A percentile compares a stretch with the other conserved stretches of the same genome.
phyloP scores from a whole-genome alignment of 257 asterid genomes.

The Salvia hispanica region DNA sequence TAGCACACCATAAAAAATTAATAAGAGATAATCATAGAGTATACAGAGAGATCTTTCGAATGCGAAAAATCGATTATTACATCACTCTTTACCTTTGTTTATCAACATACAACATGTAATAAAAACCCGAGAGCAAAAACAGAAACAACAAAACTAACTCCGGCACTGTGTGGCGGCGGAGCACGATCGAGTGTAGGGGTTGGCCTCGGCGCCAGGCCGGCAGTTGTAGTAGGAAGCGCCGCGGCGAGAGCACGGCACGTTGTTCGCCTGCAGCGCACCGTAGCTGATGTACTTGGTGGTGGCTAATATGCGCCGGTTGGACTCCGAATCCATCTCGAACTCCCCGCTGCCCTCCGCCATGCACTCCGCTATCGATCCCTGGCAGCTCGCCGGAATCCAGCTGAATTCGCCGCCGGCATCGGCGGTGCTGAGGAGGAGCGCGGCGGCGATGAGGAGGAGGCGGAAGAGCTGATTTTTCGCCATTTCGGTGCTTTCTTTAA shows the following conservation, averaged over 20 bases:
- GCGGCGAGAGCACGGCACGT: constrained; percentile 67
- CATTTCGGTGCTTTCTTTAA: constrained; percentile 33
- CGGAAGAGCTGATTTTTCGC: constrained; percentile 31
- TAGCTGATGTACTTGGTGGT: constrained; percentile 77
- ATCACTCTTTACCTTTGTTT: constrained; percentile 22
- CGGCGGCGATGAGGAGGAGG: constrained; percentile 48
- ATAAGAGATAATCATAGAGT: background rate
- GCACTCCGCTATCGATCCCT: constrained; percentile 54
- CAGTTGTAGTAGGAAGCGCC: constrained; percentile 97
- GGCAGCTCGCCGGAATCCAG: constrained; percentile 46
- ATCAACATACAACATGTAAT: constrained; percentile 21
- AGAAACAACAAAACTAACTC: constrained; percentile 34
- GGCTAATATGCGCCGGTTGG: constrained; percentile 67
- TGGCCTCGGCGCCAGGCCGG: constrained; percentile 71
- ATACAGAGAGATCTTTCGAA: constrained; percentile 29
- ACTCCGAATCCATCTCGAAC: constrained; percentile 63
- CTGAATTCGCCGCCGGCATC: constrained; percentile 44
- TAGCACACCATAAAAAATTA: background rate
- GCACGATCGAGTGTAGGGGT: constrained; percentile 81
- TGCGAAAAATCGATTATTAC: constrained; percentile 35
- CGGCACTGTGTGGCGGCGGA: constrained; percentile 79
- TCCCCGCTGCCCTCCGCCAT: constrained; percentile 50
- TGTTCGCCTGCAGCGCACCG: constrained; percentile 79
- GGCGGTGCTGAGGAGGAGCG: constrained; percentile 34
- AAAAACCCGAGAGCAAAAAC: background rate